phyloP scores from a whole-genome alignment of 2,329 filamentous ascomycete genomes.

The Ciborinia camelliae region DNA sequence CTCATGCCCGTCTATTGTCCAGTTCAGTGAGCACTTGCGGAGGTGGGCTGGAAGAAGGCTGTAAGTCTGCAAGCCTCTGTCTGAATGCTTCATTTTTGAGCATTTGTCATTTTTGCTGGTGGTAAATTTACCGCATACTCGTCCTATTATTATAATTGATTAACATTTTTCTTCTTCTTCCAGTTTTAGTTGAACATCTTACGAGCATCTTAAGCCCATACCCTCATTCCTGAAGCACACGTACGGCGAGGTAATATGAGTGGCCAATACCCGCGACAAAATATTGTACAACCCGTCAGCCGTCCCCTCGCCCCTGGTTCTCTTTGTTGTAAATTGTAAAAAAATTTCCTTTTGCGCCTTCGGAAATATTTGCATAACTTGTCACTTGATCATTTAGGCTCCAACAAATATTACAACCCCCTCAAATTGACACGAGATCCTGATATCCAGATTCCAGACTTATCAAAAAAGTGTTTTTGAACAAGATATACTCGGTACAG shows the following conservation, averaged over 20 bases:
- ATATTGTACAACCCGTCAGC: neutral
- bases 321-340: neutral
- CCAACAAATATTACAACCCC: too few relatives aligned
- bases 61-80: neutral
- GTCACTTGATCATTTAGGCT: slow-evolving; percentile 21
- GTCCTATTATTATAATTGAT: neutral
- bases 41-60: neutral
- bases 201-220: neutral
- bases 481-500: neutral
- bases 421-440: slow-evolving; percentile 9
- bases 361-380: slow-evolving; percentile 6
- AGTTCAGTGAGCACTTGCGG: slow-evolving; percentile 8
- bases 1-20: too few relatives aligned
- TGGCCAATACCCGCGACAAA: slow-evolving; percentile 12
- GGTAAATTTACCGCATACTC: slow-evolving; percentile 7
- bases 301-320: neutral
- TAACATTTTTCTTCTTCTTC: neutral
- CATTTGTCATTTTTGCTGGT: neutral
- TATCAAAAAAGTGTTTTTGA: slow-evolving; percentile 1
- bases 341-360: neutral
- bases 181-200: neutral
- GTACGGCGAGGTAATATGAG: neutral
- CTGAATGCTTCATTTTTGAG: neutral
- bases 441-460: too few relatives aligned
- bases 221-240: neutral